phyloP scores from a whole-genome alignment of 106 monocot genomes.

The Triglochin maritima region DNA sequence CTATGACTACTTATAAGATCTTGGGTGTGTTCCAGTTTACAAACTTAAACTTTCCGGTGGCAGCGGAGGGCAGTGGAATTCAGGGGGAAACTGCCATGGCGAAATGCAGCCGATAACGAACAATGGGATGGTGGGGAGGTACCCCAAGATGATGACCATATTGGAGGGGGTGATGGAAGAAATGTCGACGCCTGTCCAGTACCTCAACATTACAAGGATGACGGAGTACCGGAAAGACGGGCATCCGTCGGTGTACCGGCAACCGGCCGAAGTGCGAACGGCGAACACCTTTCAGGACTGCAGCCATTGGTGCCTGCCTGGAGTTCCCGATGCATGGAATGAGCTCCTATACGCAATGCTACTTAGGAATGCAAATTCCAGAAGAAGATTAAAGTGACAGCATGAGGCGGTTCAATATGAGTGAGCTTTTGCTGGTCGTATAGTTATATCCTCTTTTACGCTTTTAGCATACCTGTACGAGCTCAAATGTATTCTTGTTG shows the following conservation, averaged over 20 bases:
- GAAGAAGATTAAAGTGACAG: not conserved
- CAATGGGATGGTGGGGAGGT: slow-evolving; percentile 12
- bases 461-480: too few relatives aligned
- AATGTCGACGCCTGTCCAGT: slow-evolving; percentile 23
- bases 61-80: slow-evolving; percentile 49
- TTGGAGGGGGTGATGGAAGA: slow-evolving; percentile 18
- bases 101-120: slow-evolving; percentile 31
- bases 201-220: slow-evolving; percentile 44
- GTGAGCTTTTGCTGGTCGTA: too few relatives aligned
- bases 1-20: not conserved
- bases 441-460: too few relatives aligned
- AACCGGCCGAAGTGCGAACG: not conserved
- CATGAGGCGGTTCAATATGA: too few relatives aligned
- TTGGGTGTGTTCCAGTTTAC: not conserved
- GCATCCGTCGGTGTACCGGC: slow-evolving; percentile 31
- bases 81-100: slow-evolving; percentile 32
- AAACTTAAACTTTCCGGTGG: not conserved
- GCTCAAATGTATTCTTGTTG: too few relatives aligned
- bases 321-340: slow-evolving; percentile 56
- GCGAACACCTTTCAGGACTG: slow-evolving; percentile 27
- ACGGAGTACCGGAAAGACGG: slow-evolving; percentile 50
- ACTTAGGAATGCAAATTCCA: not conserved
- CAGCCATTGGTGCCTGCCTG: slow-evolving; percentile 64
- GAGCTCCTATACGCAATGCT: slow-evolving; percentile 40
- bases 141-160: slow-evolving; percentile 17